A percentile compares a stretch with the other conserved stretches of the same genome.
Conservation (phyloP, 768 basidiomycete species). For the Gymnopilus dilepis region DNA sequence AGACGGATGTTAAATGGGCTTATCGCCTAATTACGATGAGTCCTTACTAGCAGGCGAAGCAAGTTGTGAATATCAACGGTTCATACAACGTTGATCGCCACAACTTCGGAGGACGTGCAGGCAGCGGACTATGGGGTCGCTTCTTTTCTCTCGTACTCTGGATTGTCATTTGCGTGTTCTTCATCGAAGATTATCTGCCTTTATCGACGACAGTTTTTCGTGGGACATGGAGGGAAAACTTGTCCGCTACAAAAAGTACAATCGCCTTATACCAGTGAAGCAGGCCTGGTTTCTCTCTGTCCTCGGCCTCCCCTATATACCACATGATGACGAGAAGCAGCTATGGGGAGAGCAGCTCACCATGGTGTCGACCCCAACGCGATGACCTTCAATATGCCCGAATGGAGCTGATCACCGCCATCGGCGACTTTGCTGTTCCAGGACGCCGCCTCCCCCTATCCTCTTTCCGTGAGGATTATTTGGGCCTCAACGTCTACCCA, state of each 20-base stretch:
- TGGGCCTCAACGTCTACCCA: too few relatives aligned
- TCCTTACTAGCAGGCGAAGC: too few relatives aligned
- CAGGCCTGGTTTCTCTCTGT: constrained; percentile 39
- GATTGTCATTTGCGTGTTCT: constrained; percentile 16
- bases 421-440: not conserved
- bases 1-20: too few relatives aligned
- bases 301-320: constrained; percentile 46
- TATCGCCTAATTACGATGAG: too few relatives aligned
- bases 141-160: constrained; percentile 12
- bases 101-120: too few relatives aligned
- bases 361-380: too few relatives aligned
- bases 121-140: too few relatives aligned
- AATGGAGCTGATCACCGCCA: constrained; percentile 7
- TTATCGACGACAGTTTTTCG: constrained; percentile 39
- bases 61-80: too few relatives aligned
- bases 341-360: too few relatives aligned
- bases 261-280: constrained; percentile 24
- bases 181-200: constrained; percentile 36
- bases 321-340: constrained; percentile 43
- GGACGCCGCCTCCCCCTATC: not conserved
- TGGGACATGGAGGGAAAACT: constrained; percentile 25
- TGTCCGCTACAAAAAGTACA: constrained; percentile 34
- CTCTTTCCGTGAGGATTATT: too few relatives aligned
- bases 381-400: constrained; percentile 37
- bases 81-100: too few relatives aligned